Evolutionary conservation across 805 yeast species (phyloP), one percentile per base, ranked within the genome.

Genomic region (Candida broadrunensis): DNA sequence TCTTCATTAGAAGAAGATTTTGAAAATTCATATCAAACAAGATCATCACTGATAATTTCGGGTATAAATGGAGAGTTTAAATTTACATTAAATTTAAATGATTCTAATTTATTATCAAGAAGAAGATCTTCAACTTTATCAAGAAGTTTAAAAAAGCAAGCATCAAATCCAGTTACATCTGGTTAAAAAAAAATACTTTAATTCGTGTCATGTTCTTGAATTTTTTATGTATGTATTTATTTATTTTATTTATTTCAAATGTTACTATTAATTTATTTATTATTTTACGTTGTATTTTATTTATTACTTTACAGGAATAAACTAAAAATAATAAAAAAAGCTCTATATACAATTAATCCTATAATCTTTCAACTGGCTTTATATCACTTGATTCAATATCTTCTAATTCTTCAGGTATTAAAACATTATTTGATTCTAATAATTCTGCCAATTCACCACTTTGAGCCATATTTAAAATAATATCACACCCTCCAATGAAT

Each of bases 401-500:
- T 24, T 75, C 75, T n/a, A 73, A 81, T 42, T 85, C 95, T 57
- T 83, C 88, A 11, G 93, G 89, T 23, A 89, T 81, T 42, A 91
- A 74, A 33, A 87, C 93, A 37, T 80, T 78, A 40, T 85, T 87
- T 41, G 78, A 69, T 49, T 90, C 97, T 38, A 93, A 72, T 46
- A 93, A 60, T 42, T 90, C 90, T 14, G 89, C 81, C 40, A 93
- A 77, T 57, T 91, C 97, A n/a, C 99, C 99, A 39, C 70, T 61
- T 53, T 84, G 85, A 30, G 95, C 87, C 98, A 93, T 90, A 42
- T 86, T 80, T 59, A 85, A 88, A 39, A 93, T 75, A 48, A 93
- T 90, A 65, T 93, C 99, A 67, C 97, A 93, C 4, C 99, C 99
- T 34, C 99, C 99, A 39, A 93, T 77, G 59, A 93, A 93, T 60